Percentiles rank a stretch among this genome's conserved stretches.
phyloP scores from a whole-genome alignment of 2,329 filamentous ascomycete species.

The Fusarium sp. region DNA sequence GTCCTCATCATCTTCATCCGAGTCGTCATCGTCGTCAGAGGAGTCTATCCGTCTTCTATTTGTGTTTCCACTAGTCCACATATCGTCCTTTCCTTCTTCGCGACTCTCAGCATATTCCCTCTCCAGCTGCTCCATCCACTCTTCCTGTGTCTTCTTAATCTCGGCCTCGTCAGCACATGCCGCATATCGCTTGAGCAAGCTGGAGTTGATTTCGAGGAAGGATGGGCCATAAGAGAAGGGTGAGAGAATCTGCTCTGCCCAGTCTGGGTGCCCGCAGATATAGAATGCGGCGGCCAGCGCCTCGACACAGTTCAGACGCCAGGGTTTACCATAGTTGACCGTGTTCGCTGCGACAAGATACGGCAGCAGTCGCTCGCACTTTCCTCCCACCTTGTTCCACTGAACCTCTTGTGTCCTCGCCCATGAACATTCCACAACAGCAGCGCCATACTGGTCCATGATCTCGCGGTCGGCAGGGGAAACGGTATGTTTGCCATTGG shows the following conservation, averaged over 20 bases:
- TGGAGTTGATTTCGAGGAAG: conserved; percentile 91
- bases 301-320: conserved; percentile 95
- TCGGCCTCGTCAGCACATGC: conserved; percentile 83
- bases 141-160: conserved; percentile 84
- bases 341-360: conserved; percentile 97
- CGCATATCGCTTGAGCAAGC: conserved; percentile 84
- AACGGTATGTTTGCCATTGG: conserved; percentile 87
- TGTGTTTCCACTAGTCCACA: conserved; percentile 91
- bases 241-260: conserved; percentile 84
- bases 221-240: conserved; percentile 89
- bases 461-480: conserved; percentile 85
- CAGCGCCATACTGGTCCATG: conserved; percentile 88
- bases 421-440: conserved; percentile 98
- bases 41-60: conserved; percentile 72
- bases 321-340: conserved; percentile 97
- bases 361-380: conserved; percentile 88
- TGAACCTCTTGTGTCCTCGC: conserved; percentile 91
- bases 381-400: conserved; percentile 90
- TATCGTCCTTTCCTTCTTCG: conserved; percentile 75
- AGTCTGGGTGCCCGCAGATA: conserved; percentile 91
- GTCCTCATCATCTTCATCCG: conserved; percentile 57
- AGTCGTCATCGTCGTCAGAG: conserved; percentile 61
- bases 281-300: conserved; percentile 91
- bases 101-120: conserved; percentile 87
- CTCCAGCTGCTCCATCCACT: conserved; percentile 91